Conservation (phyloP, 2,329 filamentous ascomycete species). For the Calonectria honghensis region DNA sequence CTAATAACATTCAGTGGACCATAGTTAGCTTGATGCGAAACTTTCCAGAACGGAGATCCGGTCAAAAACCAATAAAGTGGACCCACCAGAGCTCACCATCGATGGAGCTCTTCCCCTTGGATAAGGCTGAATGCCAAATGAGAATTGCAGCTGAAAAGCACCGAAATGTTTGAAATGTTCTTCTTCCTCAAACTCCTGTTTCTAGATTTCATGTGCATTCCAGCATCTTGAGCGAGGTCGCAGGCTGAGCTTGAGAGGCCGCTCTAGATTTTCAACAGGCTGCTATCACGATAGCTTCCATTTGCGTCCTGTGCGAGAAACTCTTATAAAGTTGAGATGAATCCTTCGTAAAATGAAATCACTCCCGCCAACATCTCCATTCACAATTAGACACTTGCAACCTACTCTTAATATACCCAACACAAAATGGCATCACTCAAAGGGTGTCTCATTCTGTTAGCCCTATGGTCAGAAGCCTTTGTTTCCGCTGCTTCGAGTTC, state of each 20-base stretch:
- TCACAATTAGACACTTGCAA: background rate
- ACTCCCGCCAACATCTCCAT: background rate
- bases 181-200: background rate
- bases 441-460: background rate
- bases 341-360: background rate
- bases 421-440: background rate
- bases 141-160: background rate
- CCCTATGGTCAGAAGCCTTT: background rate
- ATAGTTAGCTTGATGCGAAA: background rate
- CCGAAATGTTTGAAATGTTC: background rate
- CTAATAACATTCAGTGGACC: background rate
- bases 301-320: background rate
- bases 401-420: background rate
- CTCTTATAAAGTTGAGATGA: background rate
- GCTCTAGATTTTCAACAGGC: background rate
- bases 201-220: background rate
- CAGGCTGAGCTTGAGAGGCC: background rate
- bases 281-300: background rate
- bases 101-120: background rate
- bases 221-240: background rate
- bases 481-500: background rate
- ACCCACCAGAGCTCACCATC: background rate
- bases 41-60: background rate
- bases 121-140: background rate
- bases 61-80: conserved; percentile 2